Base-by-base conservation (phyloP, 768 basidiomycete species). In the Infundibulicybe gibba region DNA sequence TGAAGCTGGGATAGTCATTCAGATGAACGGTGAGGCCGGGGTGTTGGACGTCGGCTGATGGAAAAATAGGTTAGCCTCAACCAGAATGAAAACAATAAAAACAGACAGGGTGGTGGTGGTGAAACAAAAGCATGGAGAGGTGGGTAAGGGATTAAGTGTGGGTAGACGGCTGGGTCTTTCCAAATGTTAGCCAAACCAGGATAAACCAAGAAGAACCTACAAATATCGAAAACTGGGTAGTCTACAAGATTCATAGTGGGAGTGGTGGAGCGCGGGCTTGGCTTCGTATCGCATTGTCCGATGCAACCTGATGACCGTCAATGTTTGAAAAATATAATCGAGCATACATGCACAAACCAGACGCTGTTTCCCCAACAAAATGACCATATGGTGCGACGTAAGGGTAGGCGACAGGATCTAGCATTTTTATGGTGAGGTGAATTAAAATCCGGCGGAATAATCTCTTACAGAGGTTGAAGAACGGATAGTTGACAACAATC, bases 401-500 rank as follows among this genome's bases (percentile, higher is more conserved):
- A 6, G 76, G 73, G 57, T 78, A 77, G 20, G 54, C 37, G 32
- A 51, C 40, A 32, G 51, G 52, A 47, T 57, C 58, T 54, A 43
- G 3, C 40, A 31, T 4, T 6, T 14, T 19, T 5, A 17, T 25
- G 38, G 30, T 40, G 15, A 17, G 32, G 19, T n/a, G 25, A 14
- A 12, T 38, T 13, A 17, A 41, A 6, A 16, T n/a, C 6, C 12
- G 3, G n/a, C 12, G 12, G 34, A 5, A 30, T 47, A 31, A 45
- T 42, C 15, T 54, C 63, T 54, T 50, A 70, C 67, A 68, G 17
- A 67, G 53, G 38, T 51, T 49, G 39, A 61, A 47, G 33, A 56
- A 51, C 0, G 64, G 64, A 25, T 25, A 25, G 8, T 4, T 25
- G 8, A 25, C 25, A 8, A 8, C 25, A 8, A 25, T 25, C 25